Base-by-base conservation (phyloP, 192 early-diverging fungal species). In the Coemansia sp. region DNA sequence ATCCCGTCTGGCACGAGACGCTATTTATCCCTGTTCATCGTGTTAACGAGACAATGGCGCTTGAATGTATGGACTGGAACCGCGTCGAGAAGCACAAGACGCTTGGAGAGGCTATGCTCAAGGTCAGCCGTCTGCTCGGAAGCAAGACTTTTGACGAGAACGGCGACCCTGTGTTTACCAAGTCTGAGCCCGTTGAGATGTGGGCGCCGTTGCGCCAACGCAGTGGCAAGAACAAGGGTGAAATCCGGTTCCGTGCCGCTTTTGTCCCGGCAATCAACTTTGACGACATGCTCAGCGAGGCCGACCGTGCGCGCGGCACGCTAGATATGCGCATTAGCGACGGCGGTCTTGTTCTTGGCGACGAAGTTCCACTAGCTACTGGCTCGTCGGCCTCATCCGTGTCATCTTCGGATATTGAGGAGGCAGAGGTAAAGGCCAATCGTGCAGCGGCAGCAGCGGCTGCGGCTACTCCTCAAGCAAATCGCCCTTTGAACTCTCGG, bases 1-100 rank as follows among this genome's bases (percentile, higher is more conserved):
- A 93, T 52, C 96, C 96, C 1, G 83, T 86, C 25, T 99, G 95
- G 94, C 88, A 95, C 71, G 93, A 95, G 78, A 85, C 85, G 22
- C 83, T 91, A 33, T 94, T 92, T 61, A 81, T 91, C 13, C 87
- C 92, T n/a, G 81, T 89, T 50, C 92, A 89, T 61, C 85, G 89
- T 8, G 68, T 86, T 19, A 80, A 80, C 55, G 91, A 98, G 59
- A 61, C 78, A 19, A 62, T 99, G 37, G 74, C 80, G 11, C 76
- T 96, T 19, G 89, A 93, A 51, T 79, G 89, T 34, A 91, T 87
- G 75, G 96, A 98, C 64, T 96, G 74, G 78, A 95, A 97, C 69
- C 86, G 91, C 46, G 68, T 93, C 3, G 78, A 84, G 48, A 91
- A 90, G 67, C 91, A 98, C 62, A 90, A 89, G 63, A 79, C 82